phyloP scores from a whole-genome alignment of 1,284 basidiomycete genomes.

The Malassezia yamatoensis region DNA sequence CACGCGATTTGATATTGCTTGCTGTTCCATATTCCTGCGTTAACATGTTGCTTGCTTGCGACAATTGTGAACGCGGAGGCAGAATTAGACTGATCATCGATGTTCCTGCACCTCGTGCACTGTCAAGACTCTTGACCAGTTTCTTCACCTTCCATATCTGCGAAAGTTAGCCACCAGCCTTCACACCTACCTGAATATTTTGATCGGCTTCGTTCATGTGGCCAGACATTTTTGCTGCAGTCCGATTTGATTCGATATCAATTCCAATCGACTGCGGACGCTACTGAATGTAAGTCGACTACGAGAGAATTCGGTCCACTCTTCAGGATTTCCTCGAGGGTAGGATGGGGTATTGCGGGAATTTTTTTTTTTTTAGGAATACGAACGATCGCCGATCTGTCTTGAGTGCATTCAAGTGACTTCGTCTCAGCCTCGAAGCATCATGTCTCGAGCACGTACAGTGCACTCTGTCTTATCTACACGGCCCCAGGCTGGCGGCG shows the following conservation, averaged over 20 bases:
- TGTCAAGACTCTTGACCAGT: constrained; percentile 51
- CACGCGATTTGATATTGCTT: constrained; percentile 98
- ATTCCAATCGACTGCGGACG: too few relatives aligned
- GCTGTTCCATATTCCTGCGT: constrained; percentile 79
- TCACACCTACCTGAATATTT: constrained; percentile 15
- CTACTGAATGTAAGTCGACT: too few relatives aligned
- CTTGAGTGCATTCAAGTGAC: not conserved
- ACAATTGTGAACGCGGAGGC: constrained; percentile 91
- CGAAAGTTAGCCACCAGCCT: not conserved
- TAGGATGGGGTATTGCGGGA: not conserved
- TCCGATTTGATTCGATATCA: too few relatives aligned
- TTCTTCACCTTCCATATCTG: constrained; percentile 83
- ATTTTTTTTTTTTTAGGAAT: not conserved
- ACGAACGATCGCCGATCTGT: constrained; percentile 1
- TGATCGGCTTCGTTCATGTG: constrained; percentile 17
- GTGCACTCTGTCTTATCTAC: constrained; percentile 12
- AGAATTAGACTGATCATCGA: constrained; percentile 98
- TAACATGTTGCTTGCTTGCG: constrained; percentile 83
- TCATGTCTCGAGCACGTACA: constrained; percentile 6
- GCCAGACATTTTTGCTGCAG: constrained; percentile 7
- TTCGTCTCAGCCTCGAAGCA: not conserved
- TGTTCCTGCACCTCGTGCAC: constrained; percentile 63
- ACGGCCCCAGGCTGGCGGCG: constrained; percentile 15
- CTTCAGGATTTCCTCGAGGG: too few relatives aligned
- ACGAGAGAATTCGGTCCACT: too few relatives aligned